A percentile compares a stretch with the other conserved stretches of the same genome.
Evolutionary conservation across 2,329 filamentous ascomycete species (phyloP).

Genomic region (Ophiostoma perfectum): DNA sequence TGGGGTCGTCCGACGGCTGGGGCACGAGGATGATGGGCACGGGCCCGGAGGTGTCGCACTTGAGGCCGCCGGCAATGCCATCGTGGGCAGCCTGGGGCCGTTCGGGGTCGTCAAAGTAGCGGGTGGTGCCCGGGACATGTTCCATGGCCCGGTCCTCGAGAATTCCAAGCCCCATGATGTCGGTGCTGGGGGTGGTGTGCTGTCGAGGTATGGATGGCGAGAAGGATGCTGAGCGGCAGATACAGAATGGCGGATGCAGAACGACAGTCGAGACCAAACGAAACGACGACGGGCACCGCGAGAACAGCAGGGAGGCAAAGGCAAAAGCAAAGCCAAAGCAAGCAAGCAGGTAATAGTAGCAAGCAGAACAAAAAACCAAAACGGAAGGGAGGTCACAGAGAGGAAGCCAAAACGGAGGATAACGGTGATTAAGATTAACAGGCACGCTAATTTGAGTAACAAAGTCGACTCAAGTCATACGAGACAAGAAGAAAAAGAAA

Average conservation of each 20-base stretch:
- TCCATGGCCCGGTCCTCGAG: conserved; percentile 61
- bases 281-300: neutral
- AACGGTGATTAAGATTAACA: neutral
- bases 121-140: conserved; percentile 66
- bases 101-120: conserved; percentile 58
- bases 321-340: neutral
- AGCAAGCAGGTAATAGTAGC: neutral
- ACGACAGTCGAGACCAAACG: neutral
- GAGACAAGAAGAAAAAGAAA: neutral
- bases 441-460: neutral
- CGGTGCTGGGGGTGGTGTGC: neutral
- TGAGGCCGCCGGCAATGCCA: conserved; percentile 45
- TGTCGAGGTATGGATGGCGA: neutral
- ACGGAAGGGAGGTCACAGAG: neutral
- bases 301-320: neutral
- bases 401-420: neutral
- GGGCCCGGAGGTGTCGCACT: conserved; percentile 64
- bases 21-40: conserved; percentile 71
- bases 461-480: neutral
- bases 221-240: neutral
- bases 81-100: conserved; percentile 41
- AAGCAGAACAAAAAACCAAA: too few species aligned
- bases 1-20: conserved; percentile 84
- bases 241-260: neutral
- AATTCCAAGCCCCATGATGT: conserved; percentile 63